Conservation (phyloP, 2,329 filamentous ascomycete species). For the Apiospora saccharicola region DNA sequence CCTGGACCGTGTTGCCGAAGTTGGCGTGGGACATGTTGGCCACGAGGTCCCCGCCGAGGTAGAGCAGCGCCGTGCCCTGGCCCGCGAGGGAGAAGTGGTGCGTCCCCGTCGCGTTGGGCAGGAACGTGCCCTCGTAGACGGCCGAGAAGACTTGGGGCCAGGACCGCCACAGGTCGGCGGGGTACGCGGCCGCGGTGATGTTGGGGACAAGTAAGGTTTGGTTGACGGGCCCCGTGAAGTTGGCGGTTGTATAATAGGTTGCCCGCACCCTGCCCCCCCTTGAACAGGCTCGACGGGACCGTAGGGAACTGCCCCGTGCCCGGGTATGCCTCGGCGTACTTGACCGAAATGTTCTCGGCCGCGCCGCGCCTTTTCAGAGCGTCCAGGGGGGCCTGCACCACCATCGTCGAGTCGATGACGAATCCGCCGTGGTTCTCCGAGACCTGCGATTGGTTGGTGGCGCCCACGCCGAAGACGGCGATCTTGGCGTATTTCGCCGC, state of each 20-base stretch:
- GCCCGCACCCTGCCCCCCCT: constrained; percentile 29
- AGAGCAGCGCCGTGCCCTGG: constrained; percentile 31
- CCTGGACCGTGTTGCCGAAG: constrained; percentile 33
- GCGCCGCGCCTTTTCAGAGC: constrained; percentile 25
- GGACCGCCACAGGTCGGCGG: constrained; percentile 29
- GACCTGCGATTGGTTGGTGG: constrained; percentile 56
- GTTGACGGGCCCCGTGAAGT: constrained; percentile 29
- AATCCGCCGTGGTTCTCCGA: constrained; percentile 33
- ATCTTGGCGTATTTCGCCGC: constrained; percentile 60
- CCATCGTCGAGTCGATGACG: constrained; percentile 31
- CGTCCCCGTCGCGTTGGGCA: constrained; percentile 29
- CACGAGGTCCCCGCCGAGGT: constrained; percentile 27
- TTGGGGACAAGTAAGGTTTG: constrained; percentile 31
- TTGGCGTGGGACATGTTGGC: constrained; percentile 32
- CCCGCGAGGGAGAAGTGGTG: constrained; percentile 31
- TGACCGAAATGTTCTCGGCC: constrained; percentile 30
- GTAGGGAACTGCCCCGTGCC: constrained; percentile 30
- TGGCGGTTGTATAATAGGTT: constrained; percentile 30
- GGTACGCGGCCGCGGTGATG: constrained; percentile 31
- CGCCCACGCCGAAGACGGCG: constrained; percentile 69
- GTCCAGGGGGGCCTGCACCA: constrained; percentile 31
- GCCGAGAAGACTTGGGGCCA: constrained; percentile 33
- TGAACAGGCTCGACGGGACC: constrained; percentile 29
- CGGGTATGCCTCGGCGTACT: constrained; percentile 32
- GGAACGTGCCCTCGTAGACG: constrained; percentile 29